These are phyloP conservation scores for Encephalitozoon intestinalis DNA, from an alignment of 371 early-diverging fungal genomes.

Conservation along the genomic window DNA sequence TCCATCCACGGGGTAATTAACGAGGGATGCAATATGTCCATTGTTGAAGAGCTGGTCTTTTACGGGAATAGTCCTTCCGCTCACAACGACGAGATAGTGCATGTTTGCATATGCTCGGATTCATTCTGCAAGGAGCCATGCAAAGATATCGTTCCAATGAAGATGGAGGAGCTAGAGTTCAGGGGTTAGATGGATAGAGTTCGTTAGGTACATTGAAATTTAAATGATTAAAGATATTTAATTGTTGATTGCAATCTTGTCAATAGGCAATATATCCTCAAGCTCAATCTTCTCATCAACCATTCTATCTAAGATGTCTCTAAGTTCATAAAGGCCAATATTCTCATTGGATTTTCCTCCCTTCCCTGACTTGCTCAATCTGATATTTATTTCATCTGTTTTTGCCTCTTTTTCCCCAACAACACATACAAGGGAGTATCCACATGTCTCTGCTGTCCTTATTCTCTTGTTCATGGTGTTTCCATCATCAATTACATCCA, in stretches of 20 bases:
- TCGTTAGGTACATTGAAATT: neutral
- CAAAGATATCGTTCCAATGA: slow-evolving; percentile 49
- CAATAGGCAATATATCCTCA: neutral
- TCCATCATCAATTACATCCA: slow-evolving; percentile 65
- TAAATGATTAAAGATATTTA: slow-evolving; percentile 1
- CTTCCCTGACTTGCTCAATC: slow-evolving; percentile 2
- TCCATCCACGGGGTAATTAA: slow-evolving; percentile 32
- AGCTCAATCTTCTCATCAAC: slow-evolving; percentile 20
- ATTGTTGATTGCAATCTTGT: neutral
- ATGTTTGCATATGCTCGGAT: slow-evolving; percentile 53
- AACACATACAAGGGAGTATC: slow-evolving; percentile 79
- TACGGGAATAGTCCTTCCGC: neutral
- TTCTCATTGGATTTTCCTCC: neutral
- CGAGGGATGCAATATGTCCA: slow-evolving; percentile 11
- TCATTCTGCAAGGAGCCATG: slow-evolving; percentile 46
- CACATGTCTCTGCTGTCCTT: slow-evolving; percentile 72
- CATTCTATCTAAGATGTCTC: neutral
- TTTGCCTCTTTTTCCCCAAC: slow-evolving; percentile 83
- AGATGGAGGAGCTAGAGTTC: slow-evolving; percentile 29
- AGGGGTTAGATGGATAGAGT: neutral
- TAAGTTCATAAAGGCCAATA: neutral
- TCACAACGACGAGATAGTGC: slow-evolving; percentile 18
- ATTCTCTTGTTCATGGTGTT: slow-evolving; percentile 89
- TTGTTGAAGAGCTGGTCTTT: slow-evolving; percentile 39
- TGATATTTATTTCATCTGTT: slow-evolving; percentile 66